These are phyloP conservation scores for Desmodesmus armatus DNA, from an alignment of 139 green algal species.

Conservation along the genomic window DNA sequence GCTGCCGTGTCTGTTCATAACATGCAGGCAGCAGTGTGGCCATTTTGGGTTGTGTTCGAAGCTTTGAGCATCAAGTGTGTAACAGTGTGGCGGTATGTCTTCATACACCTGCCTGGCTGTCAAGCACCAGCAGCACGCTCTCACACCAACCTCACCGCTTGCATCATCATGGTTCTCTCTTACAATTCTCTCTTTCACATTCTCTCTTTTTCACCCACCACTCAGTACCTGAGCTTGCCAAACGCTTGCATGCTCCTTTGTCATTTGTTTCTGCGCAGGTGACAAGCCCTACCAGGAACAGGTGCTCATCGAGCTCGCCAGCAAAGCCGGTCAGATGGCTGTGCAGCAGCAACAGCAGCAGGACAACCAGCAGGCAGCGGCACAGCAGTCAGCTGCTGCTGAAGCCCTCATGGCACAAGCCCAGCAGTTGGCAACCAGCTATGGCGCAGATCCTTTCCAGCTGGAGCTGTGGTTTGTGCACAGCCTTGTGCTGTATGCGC, in stretches of 20 bases:
- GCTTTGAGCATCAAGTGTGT: no score
- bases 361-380: not conserved
- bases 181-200: no score
- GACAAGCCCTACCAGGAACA: slow-evolving; percentile 26
- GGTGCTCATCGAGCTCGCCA: slow-evolving; percentile 30
- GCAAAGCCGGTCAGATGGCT: slow-evolving; percentile 31
- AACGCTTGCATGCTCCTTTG: not conserved
- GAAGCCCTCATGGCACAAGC: slow-evolving; percentile 10
- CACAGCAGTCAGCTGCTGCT: not conserved
- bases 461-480: slow-evolving; percentile 34
- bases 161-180: no score
- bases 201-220: not conserved
- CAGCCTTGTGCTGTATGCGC: slow-evolving; percentile 2
- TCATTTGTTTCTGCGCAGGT: not conserved
- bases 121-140: no score
- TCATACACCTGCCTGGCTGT: no score
- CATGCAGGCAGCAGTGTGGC: no score
- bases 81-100: no score
- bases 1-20: no score
- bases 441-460: slow-evolving; percentile 38
- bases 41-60: no score
- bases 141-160: no score
- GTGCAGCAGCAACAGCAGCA: slow-evolving; percentile 37
- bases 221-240: not conserved
- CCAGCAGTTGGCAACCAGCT: slow-evolving; percentile 22